phyloP scores from a whole-genome alignment of 495 filamentous ascomycete genomes.

The Bathelium albidoporum region DNA sequence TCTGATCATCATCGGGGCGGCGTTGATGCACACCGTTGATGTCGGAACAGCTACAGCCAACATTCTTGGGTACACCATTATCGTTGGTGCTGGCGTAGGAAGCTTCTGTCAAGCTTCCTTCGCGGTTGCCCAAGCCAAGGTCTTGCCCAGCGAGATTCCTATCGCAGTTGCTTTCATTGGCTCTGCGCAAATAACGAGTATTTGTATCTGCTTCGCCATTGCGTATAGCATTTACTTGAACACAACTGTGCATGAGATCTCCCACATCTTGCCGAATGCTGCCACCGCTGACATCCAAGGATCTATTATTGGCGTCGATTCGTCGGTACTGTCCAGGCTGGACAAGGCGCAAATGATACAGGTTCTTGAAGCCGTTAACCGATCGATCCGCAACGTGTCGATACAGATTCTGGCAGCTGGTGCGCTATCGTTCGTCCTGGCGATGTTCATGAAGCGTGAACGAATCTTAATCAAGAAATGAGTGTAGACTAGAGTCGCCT shows the following conservation, averaged over 20 bases:
- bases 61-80: neutral
- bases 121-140: neutral
- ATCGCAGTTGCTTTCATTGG: neutral
- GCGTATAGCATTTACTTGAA: neutral
- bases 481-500: neutral
- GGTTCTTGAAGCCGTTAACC: neutral
- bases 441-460: neutral
- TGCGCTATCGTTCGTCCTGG: neutral
- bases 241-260: neutral
- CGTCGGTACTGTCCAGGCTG: neutral
- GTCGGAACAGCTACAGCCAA: neutral
- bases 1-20: neutral
- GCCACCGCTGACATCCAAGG: neutral
- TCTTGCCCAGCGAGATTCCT: neutral
- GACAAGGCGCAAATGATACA: neutral
- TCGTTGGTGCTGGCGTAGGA: neutral
- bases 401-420: neutral
- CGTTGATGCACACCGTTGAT: neutral
- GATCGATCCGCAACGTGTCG: neutral
- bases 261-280: neutral
- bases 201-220: neutral
- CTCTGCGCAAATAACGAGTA: neutral
- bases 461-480: conserved; percentile 1
- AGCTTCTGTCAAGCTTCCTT: neutral
- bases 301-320: neutral